phyloP scores from a whole-genome alignment of 768 basidiomycete genomes.

The Tricholoma bakamatsutake region DNA sequence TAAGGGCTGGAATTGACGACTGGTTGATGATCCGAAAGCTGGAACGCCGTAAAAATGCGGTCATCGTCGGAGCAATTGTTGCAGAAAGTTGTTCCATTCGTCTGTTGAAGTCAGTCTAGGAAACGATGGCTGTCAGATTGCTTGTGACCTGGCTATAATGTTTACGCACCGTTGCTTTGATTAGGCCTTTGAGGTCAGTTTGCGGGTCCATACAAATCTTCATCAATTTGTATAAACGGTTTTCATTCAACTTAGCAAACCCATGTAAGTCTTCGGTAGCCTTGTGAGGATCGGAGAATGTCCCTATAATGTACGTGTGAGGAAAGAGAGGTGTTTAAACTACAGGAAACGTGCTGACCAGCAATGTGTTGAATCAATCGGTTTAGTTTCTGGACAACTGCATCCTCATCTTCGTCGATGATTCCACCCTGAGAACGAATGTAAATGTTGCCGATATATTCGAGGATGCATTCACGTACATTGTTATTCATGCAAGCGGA shows the following conservation, averaged over 20 bases:
- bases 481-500: slow-evolving; percentile 77
- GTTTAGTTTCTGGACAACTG: slow-evolving; percentile 48
- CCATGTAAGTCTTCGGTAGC: slow-evolving; percentile 70
- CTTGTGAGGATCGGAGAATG: slow-evolving; percentile 66
- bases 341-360: slow-evolving; percentile 34
- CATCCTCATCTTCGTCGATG: slow-evolving; percentile 78
- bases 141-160: not conserved
- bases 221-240: slow-evolving; percentile 77
- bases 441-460: not conserved
- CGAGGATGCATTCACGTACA: slow-evolving; percentile 39
- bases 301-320: slow-evolving; percentile 25
- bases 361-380: slow-evolving; percentile 52
- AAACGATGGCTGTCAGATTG: not conserved
- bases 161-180: slow-evolving; percentile 67
- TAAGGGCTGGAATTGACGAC: slow-evolving; percentile 76
- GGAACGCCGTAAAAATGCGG: slow-evolving; percentile 60
- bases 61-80: slow-evolving; percentile 60
- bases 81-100: slow-evolving; percentile 69
- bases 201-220: slow-evolving; percentile 80
- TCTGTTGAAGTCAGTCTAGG: slow-evolving; percentile 70
- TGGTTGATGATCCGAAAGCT: slow-evolving; percentile 75
- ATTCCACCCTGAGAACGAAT: slow-evolving; percentile 67
- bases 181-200: slow-evolving; percentile 71
- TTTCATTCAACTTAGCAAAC: slow-evolving; percentile 87
- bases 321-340: not conserved